Evolutionary conservation across 306 rosid species (phyloP).

Genomic region (Malus fusca): DNA sequence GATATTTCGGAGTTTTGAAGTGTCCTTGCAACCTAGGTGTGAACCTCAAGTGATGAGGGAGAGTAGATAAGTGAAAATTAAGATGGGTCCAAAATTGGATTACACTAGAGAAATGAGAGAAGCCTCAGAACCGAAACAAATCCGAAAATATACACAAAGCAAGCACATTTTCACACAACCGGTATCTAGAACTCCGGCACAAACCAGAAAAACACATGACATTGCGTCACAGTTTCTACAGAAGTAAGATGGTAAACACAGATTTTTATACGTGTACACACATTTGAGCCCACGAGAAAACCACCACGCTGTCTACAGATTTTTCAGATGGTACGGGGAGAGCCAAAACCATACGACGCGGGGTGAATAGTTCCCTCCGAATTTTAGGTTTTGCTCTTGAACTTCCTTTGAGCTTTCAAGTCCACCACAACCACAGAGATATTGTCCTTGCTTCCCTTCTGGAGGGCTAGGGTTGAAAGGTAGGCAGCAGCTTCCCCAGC

Average conservation of each 20-base stretch:
- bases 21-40: no score
- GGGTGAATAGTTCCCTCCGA: neutral
- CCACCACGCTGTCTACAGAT: neutral
- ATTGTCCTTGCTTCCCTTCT: constrained; percentile 52
- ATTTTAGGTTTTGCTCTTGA: constrained; percentile 30
- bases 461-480: constrained; percentile 48
- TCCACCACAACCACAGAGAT: constrained; percentile 44
- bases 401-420: constrained; percentile 42
- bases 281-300: constrained; percentile 16
- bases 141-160: neutral
- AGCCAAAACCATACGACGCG: neutral
- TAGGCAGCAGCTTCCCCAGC: constrained; percentile 51
- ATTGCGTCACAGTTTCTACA: constrained; percentile 4
- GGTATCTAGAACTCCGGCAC: neutral
- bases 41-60: no score
- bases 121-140: no score
- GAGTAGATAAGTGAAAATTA: no score
- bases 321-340: neutral
- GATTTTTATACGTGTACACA: constrained; percentile 23
- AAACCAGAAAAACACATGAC: neutral
- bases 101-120: neutral
- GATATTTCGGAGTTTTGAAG: no score
- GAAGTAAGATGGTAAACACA: constrained; percentile 6
- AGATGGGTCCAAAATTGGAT: no score
- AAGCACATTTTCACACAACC: neutral